Evolutionary conservation across 345 rosid species (phyloP).

Genomic region (Murraya paniculata): DNA sequence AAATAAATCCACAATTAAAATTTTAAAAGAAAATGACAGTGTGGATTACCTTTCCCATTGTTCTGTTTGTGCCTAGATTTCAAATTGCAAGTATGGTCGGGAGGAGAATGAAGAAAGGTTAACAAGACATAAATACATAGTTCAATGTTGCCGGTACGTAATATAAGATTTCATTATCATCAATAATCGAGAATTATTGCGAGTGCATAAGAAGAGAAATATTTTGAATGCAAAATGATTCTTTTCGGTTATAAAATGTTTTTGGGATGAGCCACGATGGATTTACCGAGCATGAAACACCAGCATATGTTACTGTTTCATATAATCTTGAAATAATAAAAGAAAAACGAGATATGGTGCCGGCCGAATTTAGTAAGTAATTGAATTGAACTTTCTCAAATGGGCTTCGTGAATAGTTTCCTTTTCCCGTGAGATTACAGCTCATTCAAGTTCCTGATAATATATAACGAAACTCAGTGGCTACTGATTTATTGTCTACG

Average conservation of each 20-base stretch:
- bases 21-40: neutral
- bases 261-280: neutral
- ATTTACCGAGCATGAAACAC: neutral
- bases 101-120: neutral
- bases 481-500: no score
- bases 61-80: neutral
- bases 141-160: neutral
- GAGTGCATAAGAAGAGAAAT: neutral
- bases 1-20: neutral
- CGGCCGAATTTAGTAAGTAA: neutral
- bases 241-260: neutral
- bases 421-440: neutral
- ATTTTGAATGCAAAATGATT: neutral
- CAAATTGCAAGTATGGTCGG: neutral
- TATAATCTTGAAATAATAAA: neutral
- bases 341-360: neutral
- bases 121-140: neutral
- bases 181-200: neutral
- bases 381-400: neutral
- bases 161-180: neutral
- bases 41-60: slow-evolving; percentile 4
- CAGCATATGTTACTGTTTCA: neutral
- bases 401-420: neutral
- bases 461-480: no score
- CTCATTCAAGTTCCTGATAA: neutral